Evolutionary conservation across 768 basidiomycete genomes (phyloP).

Genomic region (Psilocybe cyanescens): DNA sequence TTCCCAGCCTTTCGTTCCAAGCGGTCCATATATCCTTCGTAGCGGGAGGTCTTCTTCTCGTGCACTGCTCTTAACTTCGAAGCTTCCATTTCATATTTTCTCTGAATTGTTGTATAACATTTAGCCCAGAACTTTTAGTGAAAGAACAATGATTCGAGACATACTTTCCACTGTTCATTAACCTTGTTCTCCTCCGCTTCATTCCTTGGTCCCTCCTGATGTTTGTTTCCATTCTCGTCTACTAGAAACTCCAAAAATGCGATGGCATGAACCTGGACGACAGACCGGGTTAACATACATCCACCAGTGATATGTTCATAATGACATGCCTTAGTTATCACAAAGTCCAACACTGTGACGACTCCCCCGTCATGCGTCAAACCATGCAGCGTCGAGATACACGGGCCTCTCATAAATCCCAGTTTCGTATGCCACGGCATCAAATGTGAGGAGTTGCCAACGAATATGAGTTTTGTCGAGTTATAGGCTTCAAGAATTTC

Average conservation of each 20-base stretch:
- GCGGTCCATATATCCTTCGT: slow-evolving; percentile 67
- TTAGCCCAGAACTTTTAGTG: background rate
- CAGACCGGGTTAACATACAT: background rate
- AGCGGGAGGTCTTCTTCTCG: slow-evolving; percentile 55
- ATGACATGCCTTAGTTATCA: slow-evolving; percentile 61
- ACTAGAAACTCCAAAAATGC: slow-evolving; percentile 77
- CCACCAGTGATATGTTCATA: background rate
- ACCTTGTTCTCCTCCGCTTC: slow-evolving; percentile 68
- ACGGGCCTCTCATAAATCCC: slow-evolving; percentile 72
- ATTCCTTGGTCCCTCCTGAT: slow-evolving; percentile 64
- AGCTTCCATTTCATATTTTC: slow-evolving; percentile 59
- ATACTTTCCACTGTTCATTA: slow-evolving; percentile 74
- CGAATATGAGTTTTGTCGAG: slow-evolving; percentile 65
- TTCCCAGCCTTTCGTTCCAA: slow-evolving; percentile 60
- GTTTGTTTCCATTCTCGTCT: slow-evolving; percentile 50
- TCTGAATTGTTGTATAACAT: slow-evolving; percentile 37
- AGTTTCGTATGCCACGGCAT: slow-evolving; percentile 89
- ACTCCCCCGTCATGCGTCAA: slow-evolving; percentile 82
- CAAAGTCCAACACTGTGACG: slow-evolving; percentile 74
- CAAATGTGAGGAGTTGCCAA: slow-evolving; percentile 86
- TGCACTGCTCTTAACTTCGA: slow-evolving; percentile 59
- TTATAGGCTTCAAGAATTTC: slow-evolving; percentile 85
- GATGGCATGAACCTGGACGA: slow-evolving; percentile 43
- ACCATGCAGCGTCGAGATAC: slow-evolving; percentile 77
- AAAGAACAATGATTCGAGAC: slow-evolving; percentile 13